Base-by-base conservation (phyloP, 2,329 filamentous ascomycete species). In the Aspergillus quadrilineatus region DNA sequence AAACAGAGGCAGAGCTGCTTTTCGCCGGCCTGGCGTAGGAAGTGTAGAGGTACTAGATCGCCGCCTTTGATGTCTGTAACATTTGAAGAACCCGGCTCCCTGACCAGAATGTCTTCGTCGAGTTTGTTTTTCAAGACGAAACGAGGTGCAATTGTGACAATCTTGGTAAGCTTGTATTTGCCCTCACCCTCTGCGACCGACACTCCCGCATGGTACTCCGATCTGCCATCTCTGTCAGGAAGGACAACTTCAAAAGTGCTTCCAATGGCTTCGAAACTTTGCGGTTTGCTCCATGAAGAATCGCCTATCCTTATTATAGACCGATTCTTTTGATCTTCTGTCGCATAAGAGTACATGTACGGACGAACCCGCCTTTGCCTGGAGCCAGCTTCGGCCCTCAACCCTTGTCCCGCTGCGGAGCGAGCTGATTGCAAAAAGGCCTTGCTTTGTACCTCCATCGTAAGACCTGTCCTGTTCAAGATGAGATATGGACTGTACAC, bases 151-250 rank as follows among this genome's bases (percentile, higher is more conserved):
- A 99, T 84, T 0, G 92, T 97, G 28, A 99, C 90, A 10, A 97
- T 89, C 77, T 96, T 97, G 15, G 91, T 95, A 79, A 99, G 81
- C 73, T 96, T 97, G 79, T 97, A 99, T 75, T 99, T 99, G 67
- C 94, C 94, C 67, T 96, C 89, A 9, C 94, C 94, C 56, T 95
- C 89, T 56, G 90, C 86, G 30, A 99, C 88, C 1, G 88, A 93
- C 48, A 99, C 86, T 46, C 94, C 94, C 6, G 95, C 82, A 67
- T 97, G 92, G 67, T 97, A 92, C 72, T 99, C 94, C 2, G 87
- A 87, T 60, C 83, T 80, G 43, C 84, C 87, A 42, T 82, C 83
- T 1, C 83, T 76, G 0, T 92, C 90, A 49, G 89, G 88, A 34
- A 99, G 80, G 34, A 94, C 84, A 36, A 96, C 89, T 65, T 97